phyloP scores from a whole-genome alignment of 169 alveolate species.

The Eimeria necatrix region DNA sequence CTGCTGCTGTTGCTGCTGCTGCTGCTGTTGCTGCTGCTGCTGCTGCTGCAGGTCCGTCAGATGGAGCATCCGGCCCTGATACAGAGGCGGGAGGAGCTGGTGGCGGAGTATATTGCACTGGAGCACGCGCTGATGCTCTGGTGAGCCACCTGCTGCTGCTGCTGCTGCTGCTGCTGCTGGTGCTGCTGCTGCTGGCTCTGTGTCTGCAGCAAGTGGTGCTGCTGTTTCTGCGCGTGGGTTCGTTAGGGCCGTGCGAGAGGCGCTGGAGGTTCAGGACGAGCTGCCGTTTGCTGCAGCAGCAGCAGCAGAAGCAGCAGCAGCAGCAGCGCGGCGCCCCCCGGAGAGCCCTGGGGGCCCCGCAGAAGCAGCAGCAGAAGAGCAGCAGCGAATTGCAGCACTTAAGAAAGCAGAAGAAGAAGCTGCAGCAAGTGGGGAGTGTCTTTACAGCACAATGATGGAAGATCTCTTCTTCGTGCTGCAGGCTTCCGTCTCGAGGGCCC shows the following conservation, averaged over 20 bases:
- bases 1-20: background rate
- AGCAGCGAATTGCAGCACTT: background rate
- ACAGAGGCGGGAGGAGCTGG: constrained; percentile 15
- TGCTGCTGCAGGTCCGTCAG: background rate
- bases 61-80: constrained; percentile 17
- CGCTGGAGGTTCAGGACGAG: constrained; percentile 40
- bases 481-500: background rate
- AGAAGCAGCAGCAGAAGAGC: background rate
- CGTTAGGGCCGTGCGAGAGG: constrained; percentile 18
- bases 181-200: background rate
- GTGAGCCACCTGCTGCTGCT: constrained; percentile 1
- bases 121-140: constrained; percentile 34
- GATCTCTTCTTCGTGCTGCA: constrained; percentile 27
- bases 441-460: constrained; percentile 29
- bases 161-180: constrained; percentile 14
- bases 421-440: background rate
- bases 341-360: background rate
- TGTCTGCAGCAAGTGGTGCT: background rate
- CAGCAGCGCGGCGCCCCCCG: background rate
- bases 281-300: constrained; percentile 34
- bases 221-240: background rate
- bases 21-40: background rate
- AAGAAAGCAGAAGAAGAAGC: constrained; percentile 28
- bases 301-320: background rate
- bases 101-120: constrained; percentile 18